Evolutionary conservation across 225 moss, liverwort and hornwort genomes (phyloP).

Genomic region (Anthoceros angustus): DNA sequence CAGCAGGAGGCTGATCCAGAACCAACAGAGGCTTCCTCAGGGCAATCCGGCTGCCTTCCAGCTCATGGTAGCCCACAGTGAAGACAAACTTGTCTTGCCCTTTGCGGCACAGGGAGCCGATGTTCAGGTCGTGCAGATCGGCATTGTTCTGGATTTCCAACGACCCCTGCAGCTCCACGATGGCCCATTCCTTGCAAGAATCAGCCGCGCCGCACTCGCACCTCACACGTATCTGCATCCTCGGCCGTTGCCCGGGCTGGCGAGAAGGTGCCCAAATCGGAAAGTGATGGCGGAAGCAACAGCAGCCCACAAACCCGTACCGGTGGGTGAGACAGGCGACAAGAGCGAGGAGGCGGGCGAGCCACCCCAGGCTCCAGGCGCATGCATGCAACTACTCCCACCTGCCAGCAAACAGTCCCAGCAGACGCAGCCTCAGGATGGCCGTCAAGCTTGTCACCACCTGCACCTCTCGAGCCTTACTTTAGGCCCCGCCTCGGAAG

Average conservation of each 20-base stretch:
- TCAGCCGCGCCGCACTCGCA: constrained; percentile 32
- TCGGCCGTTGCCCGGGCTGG: neutral
- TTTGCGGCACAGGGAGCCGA: constrained; percentile 43
- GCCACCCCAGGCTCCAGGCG: too few species aligned
- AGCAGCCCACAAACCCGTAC: too few species aligned
- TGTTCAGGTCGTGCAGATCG: constrained; percentile 25
- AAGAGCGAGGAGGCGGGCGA: too few species aligned
- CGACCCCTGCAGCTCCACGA: constrained; percentile 55
- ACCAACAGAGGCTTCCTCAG: constrained; percentile 70
- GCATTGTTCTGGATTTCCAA: constrained; percentile 36
- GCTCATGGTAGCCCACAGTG: constrained; percentile 73
- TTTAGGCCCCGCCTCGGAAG: too few species aligned
- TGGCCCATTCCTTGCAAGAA: constrained; percentile 39
- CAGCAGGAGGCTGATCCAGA: constrained; percentile 34
- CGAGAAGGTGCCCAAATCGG: neutral
- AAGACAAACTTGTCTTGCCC: constrained; percentile 44
- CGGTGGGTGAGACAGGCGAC: too few species aligned
- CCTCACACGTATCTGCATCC: constrained; percentile 36
- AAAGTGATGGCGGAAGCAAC: too few species aligned
- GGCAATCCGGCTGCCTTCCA: constrained; percentile 62
- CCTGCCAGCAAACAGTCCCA: too few species aligned
- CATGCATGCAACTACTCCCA: too few species aligned
- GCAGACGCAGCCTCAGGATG: too few species aligned
- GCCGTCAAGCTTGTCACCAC: too few species aligned
- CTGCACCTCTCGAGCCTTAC: too few species aligned